These are phyloP conservation scores for Tolypocladium nubicola DNA, from an alignment of 2,329 filamentous ascomycete species.

Conservation along the genomic window DNA sequence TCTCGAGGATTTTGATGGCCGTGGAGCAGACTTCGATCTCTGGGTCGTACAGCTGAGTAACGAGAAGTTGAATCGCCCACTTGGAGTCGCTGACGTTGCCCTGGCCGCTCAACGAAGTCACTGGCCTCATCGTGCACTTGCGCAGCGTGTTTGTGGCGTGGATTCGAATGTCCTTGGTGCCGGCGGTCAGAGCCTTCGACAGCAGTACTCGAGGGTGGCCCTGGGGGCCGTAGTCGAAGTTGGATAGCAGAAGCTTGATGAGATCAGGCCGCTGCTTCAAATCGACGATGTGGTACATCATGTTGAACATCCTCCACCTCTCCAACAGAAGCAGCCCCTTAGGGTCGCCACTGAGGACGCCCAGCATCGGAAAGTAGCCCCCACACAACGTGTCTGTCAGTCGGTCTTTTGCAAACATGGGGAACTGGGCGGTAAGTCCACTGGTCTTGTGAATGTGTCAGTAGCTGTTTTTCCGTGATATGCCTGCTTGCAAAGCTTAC, in stretches of 20 bases:
- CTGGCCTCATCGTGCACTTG: slow-evolving; percentile 61
- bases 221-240: slow-evolving; percentile 82
- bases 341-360: slow-evolving; percentile 70
- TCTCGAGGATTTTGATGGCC: slow-evolving; percentile 93
- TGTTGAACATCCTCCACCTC: slow-evolving; percentile 96
- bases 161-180: slow-evolving; percentile 84
- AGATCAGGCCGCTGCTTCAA: slow-evolving; percentile 83
- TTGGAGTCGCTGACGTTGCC: slow-evolving; percentile 57
- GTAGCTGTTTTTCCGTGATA: slow-evolving; percentile 7
- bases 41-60: slow-evolving; percentile 96
- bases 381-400: slow-evolving; percentile 80
- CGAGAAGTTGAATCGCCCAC: slow-evolving; percentile 93
- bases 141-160: slow-evolving; percentile 78
- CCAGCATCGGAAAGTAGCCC: slow-evolving; percentile 90
- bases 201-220: slow-evolving; percentile 87
- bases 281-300: slow-evolving; percentile 98
- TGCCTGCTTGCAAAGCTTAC: slow-evolving; percentile 32
- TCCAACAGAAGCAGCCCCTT: slow-evolving; percentile 85
- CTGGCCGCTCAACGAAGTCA: slow-evolving; percentile 24
- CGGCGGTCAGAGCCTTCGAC: slow-evolving; percentile 86
- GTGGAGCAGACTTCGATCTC: slow-evolving; percentile 95
- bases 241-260: slow-evolving; percentile 76
- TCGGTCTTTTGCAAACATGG: slow-evolving; percentile 79
- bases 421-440: slow-evolving; percentile 68
- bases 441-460: slow-evolving; percentile 39